These are phyloP conservation scores for Neophaeococcomyces aloes DNA, from an alignment of 2,329 filamentous ascomycete species.

Conservation along the genomic window DNA sequence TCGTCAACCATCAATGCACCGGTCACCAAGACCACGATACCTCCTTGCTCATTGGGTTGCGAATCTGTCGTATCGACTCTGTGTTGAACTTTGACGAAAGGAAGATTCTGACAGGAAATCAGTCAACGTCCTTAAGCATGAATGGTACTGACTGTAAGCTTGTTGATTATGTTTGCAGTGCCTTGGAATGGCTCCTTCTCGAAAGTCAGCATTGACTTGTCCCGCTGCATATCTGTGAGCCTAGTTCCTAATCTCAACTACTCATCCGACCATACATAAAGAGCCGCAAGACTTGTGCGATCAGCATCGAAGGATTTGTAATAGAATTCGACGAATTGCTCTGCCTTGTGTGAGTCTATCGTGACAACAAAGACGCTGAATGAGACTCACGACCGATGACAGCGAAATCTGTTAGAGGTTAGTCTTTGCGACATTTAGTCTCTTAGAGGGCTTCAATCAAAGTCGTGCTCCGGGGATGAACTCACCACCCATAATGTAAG, in stretches of 20 bases:
- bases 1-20: conserved; percentile 80
- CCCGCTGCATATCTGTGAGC: conserved; percentile 45
- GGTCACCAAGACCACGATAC: conserved; percentile 79
- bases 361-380: not conserved
- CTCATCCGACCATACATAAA: conserved; percentile 60
- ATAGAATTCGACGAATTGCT: conserved; percentile 83
- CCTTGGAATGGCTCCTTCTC: conserved; percentile 62
- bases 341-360: conserved; percentile 38
- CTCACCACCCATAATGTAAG: no score
- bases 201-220: conserved; percentile 87
- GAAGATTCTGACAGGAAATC: conserved; percentile 48
- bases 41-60: conserved; percentile 58
- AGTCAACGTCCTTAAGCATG: conserved; percentile 4
- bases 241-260: conserved; percentile 3
- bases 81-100: conserved; percentile 74
- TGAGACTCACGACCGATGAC: conserved; percentile 31
- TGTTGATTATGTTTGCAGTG: conserved; percentile 57
- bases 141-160: conserved; percentile 57
- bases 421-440: not conserved
- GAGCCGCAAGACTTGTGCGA: conserved; percentile 51
- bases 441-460: no score
- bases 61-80: conserved; percentile 67
- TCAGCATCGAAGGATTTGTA: conserved; percentile 75
- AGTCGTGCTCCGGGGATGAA: no score
- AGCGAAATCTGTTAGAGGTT: conserved; percentile 26